A percentile compares a stretch with the other conserved stretches of the same genome.
Evolutionary conservation across 805 yeast genomes (phyloP).

Genomic region (Teunomyces stri): DNA sequence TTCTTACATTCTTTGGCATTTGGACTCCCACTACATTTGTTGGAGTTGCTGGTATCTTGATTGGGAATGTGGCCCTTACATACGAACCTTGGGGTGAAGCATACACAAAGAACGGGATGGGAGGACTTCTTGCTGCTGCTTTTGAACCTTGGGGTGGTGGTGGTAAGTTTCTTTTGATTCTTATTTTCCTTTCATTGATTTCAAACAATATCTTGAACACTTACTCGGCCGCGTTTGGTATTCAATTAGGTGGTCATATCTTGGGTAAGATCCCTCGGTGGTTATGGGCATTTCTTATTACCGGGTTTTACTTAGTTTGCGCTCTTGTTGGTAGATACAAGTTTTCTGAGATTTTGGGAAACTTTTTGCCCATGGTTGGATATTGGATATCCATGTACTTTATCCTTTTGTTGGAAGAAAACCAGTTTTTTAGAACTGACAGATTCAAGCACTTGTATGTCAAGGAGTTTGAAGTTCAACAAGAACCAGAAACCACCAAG

Average conservation of each 20-base stretch:
- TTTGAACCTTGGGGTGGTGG: constrained; percentile 37
- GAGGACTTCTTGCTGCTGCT: constrained; percentile 30
- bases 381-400: constrained; percentile 42
- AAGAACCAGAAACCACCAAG: constrained; percentile 1
- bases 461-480: constrained; percentile 24
- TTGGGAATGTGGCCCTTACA: constrained; percentile 32
- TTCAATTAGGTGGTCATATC: constrained; percentile 28
- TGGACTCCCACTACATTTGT: constrained; percentile 43
- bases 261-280: constrained; percentile 34
- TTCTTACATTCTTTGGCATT: constrained; percentile 64
- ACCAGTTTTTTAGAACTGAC: constrained; percentile 35
- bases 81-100: constrained; percentile 33
- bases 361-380: constrained; percentile 41
- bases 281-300: constrained; percentile 34
- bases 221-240: constrained; percentile 34
- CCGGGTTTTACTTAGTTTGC: constrained; percentile 30
- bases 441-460: constrained; percentile 31
- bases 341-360: constrained; percentile 33
- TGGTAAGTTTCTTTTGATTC: constrained; percentile 32
- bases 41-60: constrained; percentile 27
- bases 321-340: constrained; percentile 34
- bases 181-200: constrained; percentile 30
- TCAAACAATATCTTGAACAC: constrained; percentile 38
- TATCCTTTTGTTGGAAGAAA: constrained; percentile 33
- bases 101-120: constrained; percentile 27